Conservation (phyloP, 345 rosid species). For the Brassica cretica region DNA sequence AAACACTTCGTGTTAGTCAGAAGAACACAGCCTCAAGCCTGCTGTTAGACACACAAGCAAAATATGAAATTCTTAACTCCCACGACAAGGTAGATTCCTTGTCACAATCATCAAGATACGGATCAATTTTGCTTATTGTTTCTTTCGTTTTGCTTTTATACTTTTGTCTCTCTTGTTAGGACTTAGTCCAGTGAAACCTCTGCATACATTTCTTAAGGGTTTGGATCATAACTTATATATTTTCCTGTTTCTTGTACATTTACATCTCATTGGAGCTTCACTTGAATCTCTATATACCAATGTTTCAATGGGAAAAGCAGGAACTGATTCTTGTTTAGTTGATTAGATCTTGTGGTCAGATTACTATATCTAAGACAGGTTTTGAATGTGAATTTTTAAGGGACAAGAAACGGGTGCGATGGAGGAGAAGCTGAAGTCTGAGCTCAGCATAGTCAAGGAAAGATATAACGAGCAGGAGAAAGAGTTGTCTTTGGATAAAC, state of each 20-base stretch:
- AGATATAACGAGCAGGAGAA: slow-evolving; percentile 53
- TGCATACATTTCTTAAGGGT: slow-evolving; percentile 14
- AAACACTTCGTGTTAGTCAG: slow-evolving; percentile 50
- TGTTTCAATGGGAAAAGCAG: background rate
- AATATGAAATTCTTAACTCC: slow-evolving; percentile 40
- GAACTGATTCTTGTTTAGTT: slow-evolving; percentile 13
- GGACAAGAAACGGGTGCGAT: slow-evolving; percentile 48
- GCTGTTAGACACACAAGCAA: slow-evolving; percentile 47
- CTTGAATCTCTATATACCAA: background rate
- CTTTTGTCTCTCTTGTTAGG: slow-evolving; percentile 40
- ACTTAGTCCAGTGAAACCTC: slow-evolving; percentile 35
- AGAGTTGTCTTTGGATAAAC: slow-evolving; percentile 46
- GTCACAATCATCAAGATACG: slow-evolving; percentile 56
- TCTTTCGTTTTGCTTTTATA: slow-evolving; percentile 50
- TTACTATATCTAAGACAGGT: slow-evolving; percentile 42
- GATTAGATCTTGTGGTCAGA: slow-evolving; percentile 16
- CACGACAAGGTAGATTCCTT: slow-evolving; percentile 76
- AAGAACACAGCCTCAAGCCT: slow-evolving; percentile 45
- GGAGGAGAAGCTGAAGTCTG: slow-evolving; percentile 49
- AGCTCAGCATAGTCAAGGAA: slow-evolving; percentile 51
- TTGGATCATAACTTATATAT: background rate
- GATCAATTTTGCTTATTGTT: slow-evolving; percentile 46
- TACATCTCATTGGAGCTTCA: background rate
- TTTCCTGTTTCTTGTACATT: background rate
- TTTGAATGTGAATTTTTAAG: slow-evolving; percentile 55